A percentile compares a stretch with the other conserved stretches of the same genome.
phyloP scores from a whole-genome alignment of 2,329 filamentous ascomycete genomes.

The Cadophora gregata region DNA sequence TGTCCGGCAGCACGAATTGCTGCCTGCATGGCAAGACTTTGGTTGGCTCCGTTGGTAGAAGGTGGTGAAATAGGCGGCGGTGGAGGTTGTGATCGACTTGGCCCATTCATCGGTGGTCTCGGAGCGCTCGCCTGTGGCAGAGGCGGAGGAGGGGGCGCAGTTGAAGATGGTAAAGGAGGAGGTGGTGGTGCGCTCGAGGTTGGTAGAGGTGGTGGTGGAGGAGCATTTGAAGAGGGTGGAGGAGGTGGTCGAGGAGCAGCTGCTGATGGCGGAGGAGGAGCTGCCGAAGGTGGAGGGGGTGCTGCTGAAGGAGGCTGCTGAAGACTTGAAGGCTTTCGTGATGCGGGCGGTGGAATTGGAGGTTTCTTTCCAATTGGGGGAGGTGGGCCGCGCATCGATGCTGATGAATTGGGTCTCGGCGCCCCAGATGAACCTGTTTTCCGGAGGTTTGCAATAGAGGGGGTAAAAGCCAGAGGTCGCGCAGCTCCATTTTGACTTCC shows the following conservation, averaged over 20 bases:
- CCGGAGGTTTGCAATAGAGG: slow-evolving; percentile 64
- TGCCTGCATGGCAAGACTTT: slow-evolving; percentile 52
- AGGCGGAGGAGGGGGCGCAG: slow-evolving; percentile 43
- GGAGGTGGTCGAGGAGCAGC: slow-evolving; percentile 44
- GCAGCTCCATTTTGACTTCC: slow-evolving; percentile 53
- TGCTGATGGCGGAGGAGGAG: slow-evolving; percentile 46
- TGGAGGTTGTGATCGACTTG: slow-evolving; percentile 35
- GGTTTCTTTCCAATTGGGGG: slow-evolving; percentile 80
- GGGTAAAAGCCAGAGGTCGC: slow-evolving; percentile 51
- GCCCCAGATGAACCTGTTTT: slow-evolving; percentile 58
- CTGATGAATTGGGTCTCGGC: slow-evolving; percentile 64
- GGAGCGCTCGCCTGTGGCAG: slow-evolving; percentile 41
- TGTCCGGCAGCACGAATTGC: slow-evolving; percentile 51
- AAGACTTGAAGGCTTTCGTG: slow-evolving; percentile 60
- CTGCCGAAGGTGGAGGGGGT: slow-evolving; percentile 45
- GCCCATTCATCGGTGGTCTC: slow-evolving; percentile 34
- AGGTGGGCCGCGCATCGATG: slow-evolving; percentile 72
- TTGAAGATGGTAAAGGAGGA: slow-evolving; percentile 37
- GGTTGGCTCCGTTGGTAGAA: slow-evolving; percentile 39
- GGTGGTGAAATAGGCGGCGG: slow-evolving; percentile 46
- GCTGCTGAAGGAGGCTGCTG: slow-evolving; percentile 47
- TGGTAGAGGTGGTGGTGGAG: slow-evolving; percentile 43
- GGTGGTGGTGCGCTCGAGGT: slow-evolving; percentile 45
- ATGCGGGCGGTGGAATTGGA: slow-evolving; percentile 61
- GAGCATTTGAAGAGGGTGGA: slow-evolving; percentile 44